Base-by-base conservation (phyloP, 768 basidiomycete species). In the Paxillus rubicundulus region DNA sequence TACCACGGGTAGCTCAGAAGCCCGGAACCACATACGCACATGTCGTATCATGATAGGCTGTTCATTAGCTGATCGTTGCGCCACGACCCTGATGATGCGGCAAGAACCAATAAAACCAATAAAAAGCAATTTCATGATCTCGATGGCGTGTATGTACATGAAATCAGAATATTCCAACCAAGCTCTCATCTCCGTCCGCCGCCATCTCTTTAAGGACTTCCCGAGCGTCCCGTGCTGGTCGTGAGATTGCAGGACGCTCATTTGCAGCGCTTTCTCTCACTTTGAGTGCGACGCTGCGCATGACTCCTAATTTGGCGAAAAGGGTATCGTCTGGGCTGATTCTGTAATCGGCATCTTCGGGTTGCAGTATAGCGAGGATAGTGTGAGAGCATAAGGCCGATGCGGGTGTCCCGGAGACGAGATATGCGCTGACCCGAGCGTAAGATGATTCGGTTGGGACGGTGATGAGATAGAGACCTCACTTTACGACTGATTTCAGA, bases 181-280 rank as follows among this genome's bases (percentile, higher is more conserved):
- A 49, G 27, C 57, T 61, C 0, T 69, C 69, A 36, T 63, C 60
- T 5, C 64, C 66, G 1, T 57, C 52, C 5, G 18, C 47, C 0
- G 49, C 60, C 64, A 71, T 67, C 27, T 45, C 54, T 57, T 73
- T 80, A 27, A 95, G 63, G 20, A 86, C 51, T 46, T 96, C 93
- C 55, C 85, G 77, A 2, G 93, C 86, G 63, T 95, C 92, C 40
- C 92, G 75, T 7, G 91, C 87, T 0, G 91, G 92, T 42, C 92
- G 76, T 9, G 89, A 78, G 39, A 95, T 82, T 17, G 79, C 75
- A 2, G 89, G 82, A 33, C 80, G 80, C 39, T 93, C 90, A 54
- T 77, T 84, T 3, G 77, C 82, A 1, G 81, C 78, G 60, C 85
- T 82, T 56, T 87, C 85, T 47, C 83, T 72, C 3, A 88, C 77